A percentile compares a stretch with the other conserved stretches of the same genome.
Evolutionary conservation across 2,329 filamentous ascomycete species (phyloP).

Genomic region (Colletotrichum euphorbiae): DNA sequence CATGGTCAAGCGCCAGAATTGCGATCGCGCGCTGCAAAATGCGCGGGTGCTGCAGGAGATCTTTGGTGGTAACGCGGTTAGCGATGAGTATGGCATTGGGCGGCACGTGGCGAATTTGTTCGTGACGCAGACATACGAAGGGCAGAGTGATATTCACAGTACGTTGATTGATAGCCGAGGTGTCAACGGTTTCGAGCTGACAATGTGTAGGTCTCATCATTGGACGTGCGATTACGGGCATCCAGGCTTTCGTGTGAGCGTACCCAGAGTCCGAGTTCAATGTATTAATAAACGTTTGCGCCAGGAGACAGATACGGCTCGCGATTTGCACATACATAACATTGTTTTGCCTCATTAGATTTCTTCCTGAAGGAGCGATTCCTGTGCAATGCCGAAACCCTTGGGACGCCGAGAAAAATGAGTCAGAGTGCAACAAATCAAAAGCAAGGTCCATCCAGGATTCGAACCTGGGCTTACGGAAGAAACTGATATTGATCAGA

Average conservation of each 20-base stretch:
- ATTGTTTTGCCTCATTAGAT: neutral
- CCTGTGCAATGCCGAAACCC: too few species aligned
- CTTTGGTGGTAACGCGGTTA: conserved; percentile 97
- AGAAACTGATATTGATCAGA: conserved; percentile 27
- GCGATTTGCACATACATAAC: neutral
- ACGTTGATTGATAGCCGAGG: conserved; percentile 55
- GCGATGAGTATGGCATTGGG: conserved; percentile 95
- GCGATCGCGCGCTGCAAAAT: conserved; percentile 86
- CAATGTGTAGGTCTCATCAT: conserved; percentile 70
- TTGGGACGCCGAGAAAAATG: too few species aligned
- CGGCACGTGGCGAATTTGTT: conserved; percentile 96
- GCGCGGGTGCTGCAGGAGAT: conserved; percentile 89
- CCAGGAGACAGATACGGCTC: conserved; percentile 11
- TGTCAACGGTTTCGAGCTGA: conserved; percentile 43
- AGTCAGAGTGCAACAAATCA: neutral
- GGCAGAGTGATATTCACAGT: conserved; percentile 98
- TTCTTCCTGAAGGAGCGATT: neutral
- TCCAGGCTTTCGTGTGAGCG: conserved; percentile 80
- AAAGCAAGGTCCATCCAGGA: conserved; percentile 38
- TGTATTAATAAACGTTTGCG: neutral
- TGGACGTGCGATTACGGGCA: conserved; percentile 76
- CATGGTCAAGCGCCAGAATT: conserved; percentile 98
- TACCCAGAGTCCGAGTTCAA: neutral
- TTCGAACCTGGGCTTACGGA: conserved; percentile 40
- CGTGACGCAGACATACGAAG: conserved; percentile 98